Base-by-base conservation (phyloP, 2,329 filamentous ascomycete genomes). In the Teratosphaeria pseudoeucalypti region DNA sequence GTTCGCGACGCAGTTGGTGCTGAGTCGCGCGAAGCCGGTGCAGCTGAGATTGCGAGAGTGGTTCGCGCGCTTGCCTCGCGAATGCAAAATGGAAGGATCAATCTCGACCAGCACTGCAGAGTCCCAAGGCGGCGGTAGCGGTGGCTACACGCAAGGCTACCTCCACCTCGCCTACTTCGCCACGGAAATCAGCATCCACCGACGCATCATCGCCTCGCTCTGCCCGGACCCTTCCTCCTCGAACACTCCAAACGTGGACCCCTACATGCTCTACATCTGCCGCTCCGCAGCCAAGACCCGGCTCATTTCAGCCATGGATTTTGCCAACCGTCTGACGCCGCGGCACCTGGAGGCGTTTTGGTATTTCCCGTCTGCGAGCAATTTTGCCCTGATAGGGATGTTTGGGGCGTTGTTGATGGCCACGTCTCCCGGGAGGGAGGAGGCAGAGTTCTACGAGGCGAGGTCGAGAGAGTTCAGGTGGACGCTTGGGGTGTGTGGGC, bases 251-350 rank as follows among this genome's bases (percentile, higher is more conserved):
- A 67, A 71, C 58, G 47, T 60, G 10, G 90, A 95, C 70, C 82
- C 87, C 0, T 95, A 96, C 68, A 85, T 95, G 56, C 83, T 91
- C 58, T 90, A 95, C 74, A 96, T 96, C 66, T 96, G 92, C 74
- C 90, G 92, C 57, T 92, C 87, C 60, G 92, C 92, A 3, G 92
- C 92, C 57, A 96, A 96, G 73, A 95, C 92, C 0, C 87, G 92
- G 6, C 82, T 97, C 37, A 96, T 96, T 70, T 95, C 89, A 26
- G 91, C 92, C 64, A 95, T 97, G 89, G 92, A 97, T 72, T 96
- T 96, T 74, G 91, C 96, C 67, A 96, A 96, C 75, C 87, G 92
- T 0, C 82, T 97, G 34, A 90, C 88, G 53, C 90, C 90, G 0
- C 84, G 86, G 39, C 92, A 97, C 68, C 81, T 96, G 34, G 85